Conservation (phyloP, 345 rosid species). For the Sapria himalayana region DNA sequence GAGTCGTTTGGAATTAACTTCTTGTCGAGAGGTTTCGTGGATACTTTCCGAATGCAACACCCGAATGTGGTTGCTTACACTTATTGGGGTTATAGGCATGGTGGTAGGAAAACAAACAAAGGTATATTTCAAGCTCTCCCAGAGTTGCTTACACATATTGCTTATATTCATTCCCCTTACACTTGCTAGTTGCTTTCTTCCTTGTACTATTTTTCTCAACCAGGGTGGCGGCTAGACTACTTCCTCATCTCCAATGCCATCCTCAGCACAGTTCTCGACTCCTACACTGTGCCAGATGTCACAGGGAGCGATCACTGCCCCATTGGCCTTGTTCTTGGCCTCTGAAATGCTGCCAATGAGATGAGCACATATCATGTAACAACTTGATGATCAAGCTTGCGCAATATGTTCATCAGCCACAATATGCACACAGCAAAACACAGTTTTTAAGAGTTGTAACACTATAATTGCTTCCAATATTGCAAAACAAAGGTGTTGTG, state of each 20-base stretch:
- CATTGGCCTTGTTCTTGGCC: constrained; percentile 50
- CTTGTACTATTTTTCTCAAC: constrained; percentile 4
- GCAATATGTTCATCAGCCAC: no score
- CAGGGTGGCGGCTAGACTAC: constrained; percentile 98
- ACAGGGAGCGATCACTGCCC: constrained; percentile 86
- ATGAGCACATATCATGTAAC: no score
- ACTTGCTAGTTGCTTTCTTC: neutral
- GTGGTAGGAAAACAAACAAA: constrained; percentile 61
- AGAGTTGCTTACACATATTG: no score
- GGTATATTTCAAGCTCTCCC: constrained; percentile 15
- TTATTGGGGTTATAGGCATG: constrained; percentile 86
- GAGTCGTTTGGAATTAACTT: constrained; percentile 53
- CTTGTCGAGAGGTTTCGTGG: constrained; percentile 67
- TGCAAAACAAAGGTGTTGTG: no score
- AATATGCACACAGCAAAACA: no score
- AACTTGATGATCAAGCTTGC: no score
- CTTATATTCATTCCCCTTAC: no score
- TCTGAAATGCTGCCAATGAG: no score
- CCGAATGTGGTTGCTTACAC: constrained; percentile 77
- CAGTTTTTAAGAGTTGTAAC: no score
- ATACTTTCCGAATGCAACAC: constrained; percentile 75
- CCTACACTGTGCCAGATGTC: constrained; percentile 73
- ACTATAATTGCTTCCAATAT: no score
- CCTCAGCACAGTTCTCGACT: constrained; percentile 55
- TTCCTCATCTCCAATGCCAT: constrained; percentile 74